Evolutionary conservation across 805 yeast species (phyloP), one percentile per base, ranked within the genome.

Genomic region (Cyberlindnera suaveolens): DNA sequence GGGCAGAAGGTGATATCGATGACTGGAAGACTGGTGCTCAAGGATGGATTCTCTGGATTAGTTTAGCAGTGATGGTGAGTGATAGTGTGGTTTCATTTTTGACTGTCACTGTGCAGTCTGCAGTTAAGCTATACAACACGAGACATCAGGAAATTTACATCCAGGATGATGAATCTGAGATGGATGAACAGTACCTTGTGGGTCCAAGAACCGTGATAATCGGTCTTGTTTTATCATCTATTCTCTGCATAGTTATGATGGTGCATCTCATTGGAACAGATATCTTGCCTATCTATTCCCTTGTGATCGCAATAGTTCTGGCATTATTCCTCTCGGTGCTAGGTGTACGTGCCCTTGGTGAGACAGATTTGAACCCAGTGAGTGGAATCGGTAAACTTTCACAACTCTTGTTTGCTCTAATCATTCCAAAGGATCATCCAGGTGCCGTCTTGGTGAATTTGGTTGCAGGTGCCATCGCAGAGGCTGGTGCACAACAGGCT

Each of bases 401-500:
- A 1, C 99, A 91, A 61, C 68, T 91, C 39, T 63, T 93, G 3
- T 88, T 93, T 63, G 96, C 97, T 0, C 58, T 88, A 11, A 71
- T 91, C 6, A 74, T 89, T 20, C 96, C 96, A 0, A 69, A 71
- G 29, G 62, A 69, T 36, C 85, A 81, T 45, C 95, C 95, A 1
- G 89, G 95, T 2, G 77, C 88, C 10, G 87, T 93, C 5, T 66
- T 91, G 34, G 79, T 88, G 36, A 93, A 91, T 58, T 68, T 91
- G 39, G 84, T 91, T 1, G 96, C 97, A 4, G 99, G 99, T 15
- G 99, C 96, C 13, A 81, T 91, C 34, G 95, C 98, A 1, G 99
- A 91, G 66, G 97, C 98, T 0, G 98, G 98, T 8, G 96, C 99
- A 3, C 98, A 93, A 66, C 99, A 91, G 65, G 97, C 98, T 2